These are phyloP conservation scores for Colletotrichum sp. DNA, from an alignment of 2,329 filamentous ascomycete species.

Conservation along the genomic window DNA sequence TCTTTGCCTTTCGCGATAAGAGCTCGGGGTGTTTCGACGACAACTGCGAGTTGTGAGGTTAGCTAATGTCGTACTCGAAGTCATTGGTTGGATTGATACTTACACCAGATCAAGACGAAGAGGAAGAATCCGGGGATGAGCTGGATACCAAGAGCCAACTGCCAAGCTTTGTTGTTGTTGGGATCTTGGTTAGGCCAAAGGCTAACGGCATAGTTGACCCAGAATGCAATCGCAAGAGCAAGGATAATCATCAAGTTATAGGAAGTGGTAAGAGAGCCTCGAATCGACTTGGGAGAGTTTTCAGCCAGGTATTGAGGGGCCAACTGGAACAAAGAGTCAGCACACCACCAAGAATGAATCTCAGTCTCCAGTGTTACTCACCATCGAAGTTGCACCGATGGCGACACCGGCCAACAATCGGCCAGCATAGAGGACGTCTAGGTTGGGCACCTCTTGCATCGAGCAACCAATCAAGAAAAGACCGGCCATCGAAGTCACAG, in stretches of 20 bases:
- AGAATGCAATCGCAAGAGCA: slow-evolving; percentile 37
- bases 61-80: not conserved
- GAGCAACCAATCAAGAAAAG: slow-evolving; percentile 37
- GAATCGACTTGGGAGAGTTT: slow-evolving; percentile 42
- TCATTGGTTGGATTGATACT: not conserved
- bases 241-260: slow-evolving; percentile 45
- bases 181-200: slow-evolving; percentile 30
- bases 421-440: slow-evolving; percentile 39
- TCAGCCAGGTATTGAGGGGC: slow-evolving; percentile 46
- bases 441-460: slow-evolving; percentile 39
- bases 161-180: slow-evolving; percentile 37
- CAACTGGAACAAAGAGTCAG: slow-evolving; percentile 18
- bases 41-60: not conserved
- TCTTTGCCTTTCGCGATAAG: slow-evolving; percentile 39
- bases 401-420: slow-evolving; percentile 39
- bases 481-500: slow-evolving; percentile 33
- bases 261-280: slow-evolving; percentile 42
- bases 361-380: not conserved
- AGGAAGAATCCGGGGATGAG: slow-evolving; percentile 41
- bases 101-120: slow-evolving; percentile 36
- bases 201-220: slow-evolving; percentile 33
- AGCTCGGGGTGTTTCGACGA: slow-evolving; percentile 23
- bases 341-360: not conserved
- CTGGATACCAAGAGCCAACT: slow-evolving; percentile 39
- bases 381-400: slow-evolving; percentile 39